These are phyloP conservation scores for Dryas alaskensis DNA, from an alignment of 306 rosid genomes.

Conservation along the genomic window DNA sequence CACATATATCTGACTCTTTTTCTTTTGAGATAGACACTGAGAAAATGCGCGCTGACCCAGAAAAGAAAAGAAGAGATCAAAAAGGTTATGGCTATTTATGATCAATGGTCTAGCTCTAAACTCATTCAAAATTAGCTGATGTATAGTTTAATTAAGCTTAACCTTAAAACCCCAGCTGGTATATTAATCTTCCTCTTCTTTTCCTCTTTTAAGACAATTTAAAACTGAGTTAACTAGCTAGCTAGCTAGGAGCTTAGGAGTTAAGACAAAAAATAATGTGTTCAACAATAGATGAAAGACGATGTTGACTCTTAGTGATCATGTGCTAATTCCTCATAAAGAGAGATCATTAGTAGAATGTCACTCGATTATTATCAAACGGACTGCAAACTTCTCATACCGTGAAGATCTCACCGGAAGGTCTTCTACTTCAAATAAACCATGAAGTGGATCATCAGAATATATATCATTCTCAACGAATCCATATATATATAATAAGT, in stretches of 20 bases:
- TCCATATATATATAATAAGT: too few species aligned
- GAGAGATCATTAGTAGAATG: not conserved
- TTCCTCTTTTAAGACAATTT: too few species aligned
- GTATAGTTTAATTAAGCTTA: not conserved
- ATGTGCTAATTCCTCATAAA: not conserved
- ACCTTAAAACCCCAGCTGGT: not conserved
- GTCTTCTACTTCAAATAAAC: not conserved
- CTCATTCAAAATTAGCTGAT: not conserved
- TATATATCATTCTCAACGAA: not conserved
- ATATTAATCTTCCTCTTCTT: not conserved
- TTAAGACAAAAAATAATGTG: not conserved
- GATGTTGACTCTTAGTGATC: not conserved
- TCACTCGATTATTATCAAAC: conserved; percentile 1
- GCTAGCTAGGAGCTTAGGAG: not conserved
- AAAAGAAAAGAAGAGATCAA: not conserved
- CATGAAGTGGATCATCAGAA: not conserved
- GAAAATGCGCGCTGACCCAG: conserved; percentile 18
- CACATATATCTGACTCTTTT: conserved; percentile 39
- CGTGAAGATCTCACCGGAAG: not conserved
- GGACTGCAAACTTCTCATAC: not conserved
- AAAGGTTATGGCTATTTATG: not conserved
- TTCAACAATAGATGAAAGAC: too few species aligned
- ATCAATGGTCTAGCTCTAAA: not conserved
- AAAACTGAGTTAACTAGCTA: not conserved
- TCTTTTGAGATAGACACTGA: conserved; percentile 10